Base-by-base conservation (phyloP, 23 red algal species). In the Chondrus crispus region DNA sequence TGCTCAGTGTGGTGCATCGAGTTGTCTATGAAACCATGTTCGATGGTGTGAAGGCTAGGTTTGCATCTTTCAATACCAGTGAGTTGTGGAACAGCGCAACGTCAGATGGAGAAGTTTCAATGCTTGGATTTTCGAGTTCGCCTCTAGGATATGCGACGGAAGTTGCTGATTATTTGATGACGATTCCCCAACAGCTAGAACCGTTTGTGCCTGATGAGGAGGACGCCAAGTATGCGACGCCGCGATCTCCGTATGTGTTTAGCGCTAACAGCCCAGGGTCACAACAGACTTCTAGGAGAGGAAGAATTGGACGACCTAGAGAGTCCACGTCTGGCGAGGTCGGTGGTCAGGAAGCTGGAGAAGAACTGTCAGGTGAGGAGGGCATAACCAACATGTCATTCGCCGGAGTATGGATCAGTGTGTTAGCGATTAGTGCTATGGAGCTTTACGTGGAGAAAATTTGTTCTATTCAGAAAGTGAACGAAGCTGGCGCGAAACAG, bases 121-220 rank as follows among this genome's bases (percentile, higher is more conserved):
- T 90, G 69, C 60, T 71, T 54, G 88, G 83, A 37, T 85, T 96
- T 36, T 96, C 94, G 13, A 77, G 63, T 46, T 88, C 94, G 28
- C 94, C 94, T 3, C 74, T 92, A 33, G 41, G 76, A 2, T 96
- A 96, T 69, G 94, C 94, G 26, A 92, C 94, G 7, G 94, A 96
- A 39, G 80, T 96, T 22, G 94, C 84, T 6, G 94, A 96, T 39
- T 90, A 87, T 36, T 55, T 96, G 35, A 92, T 96, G 94, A 87
- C 83, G 42, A 85, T 96, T 46, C 94, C 94, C 7, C 94, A 96
- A 64, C 94, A 96, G 48, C 60, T 96, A 19, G 94, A 96, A 74
- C 94, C 94, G 45, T 96, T 79, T 47, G 78, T 96, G 24, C 94
- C 94, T n/a, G 94, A 96, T 44, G 88, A 84, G 28, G 85, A 90